Evolutionary conservation across 225 moss, liverwort and hornwort genomes (phyloP).

Genomic region (Thuidium tamariscinum): DNA sequence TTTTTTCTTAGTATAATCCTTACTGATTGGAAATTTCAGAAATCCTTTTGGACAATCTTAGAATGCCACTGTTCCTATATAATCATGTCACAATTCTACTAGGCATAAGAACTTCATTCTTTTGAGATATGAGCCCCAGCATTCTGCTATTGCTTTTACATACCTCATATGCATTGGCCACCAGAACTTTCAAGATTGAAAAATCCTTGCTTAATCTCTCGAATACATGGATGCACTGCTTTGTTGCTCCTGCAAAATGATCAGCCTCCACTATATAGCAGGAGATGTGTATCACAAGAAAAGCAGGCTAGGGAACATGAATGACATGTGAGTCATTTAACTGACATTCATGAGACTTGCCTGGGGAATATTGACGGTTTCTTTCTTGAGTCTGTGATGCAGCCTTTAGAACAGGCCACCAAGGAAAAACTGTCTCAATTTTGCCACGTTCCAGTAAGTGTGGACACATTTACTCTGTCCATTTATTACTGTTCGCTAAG

Average conservation of each 20-base stretch:
- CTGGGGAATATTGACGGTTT: not conserved
- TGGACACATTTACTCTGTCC: not conserved
- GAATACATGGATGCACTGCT: not conserved
- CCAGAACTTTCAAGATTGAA: not conserved
- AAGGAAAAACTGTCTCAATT: constrained; percentile 74
- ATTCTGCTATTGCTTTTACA: not conserved
- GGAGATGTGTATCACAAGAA: not conserved
- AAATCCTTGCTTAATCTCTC: not conserved
- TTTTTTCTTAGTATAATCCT: not conserved
- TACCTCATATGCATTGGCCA: not conserved
- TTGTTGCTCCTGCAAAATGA: not conserved
- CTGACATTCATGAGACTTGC: not conserved
- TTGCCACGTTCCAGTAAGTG: constrained; percentile 78
- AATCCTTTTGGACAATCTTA: not conserved
- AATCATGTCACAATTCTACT: not conserved
- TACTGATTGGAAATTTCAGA: not conserved
- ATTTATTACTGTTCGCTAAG: not conserved
- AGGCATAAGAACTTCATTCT: not conserved
- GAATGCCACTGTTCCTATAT: not conserved
- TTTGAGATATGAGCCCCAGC: not conserved
- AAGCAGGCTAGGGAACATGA: not conserved
- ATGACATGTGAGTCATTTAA: not conserved
- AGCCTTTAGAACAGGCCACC: constrained; percentile 75
- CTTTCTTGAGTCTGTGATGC: constrained; percentile 5
- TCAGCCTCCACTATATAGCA: not conserved